phyloP scores from a whole-genome alignment of 2,329 filamentous ascomycete genomes.

The Aureobasidium leucospermi region DNA sequence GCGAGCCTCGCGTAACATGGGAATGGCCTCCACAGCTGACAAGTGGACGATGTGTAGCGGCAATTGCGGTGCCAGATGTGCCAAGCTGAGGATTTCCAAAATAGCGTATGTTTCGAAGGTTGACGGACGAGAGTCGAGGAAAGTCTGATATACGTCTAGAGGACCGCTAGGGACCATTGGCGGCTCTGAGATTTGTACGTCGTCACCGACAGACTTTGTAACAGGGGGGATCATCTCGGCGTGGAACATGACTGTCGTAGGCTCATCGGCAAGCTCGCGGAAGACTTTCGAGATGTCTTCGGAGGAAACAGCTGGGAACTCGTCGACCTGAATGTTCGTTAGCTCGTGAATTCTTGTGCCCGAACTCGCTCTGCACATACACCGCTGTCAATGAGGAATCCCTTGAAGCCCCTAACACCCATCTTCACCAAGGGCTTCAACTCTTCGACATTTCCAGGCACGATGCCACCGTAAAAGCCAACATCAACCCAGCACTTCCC shows the following conservation, averaged over 20 bases:
- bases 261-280: constrained; percentile 66
- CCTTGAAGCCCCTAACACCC: constrained; percentile 93
- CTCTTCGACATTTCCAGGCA: constrained; percentile 79
- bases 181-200: constrained; percentile 59
- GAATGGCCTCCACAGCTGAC: constrained; percentile 52
- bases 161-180: constrained; percentile 65
- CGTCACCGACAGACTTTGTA: constrained; percentile 69
- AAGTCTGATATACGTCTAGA: constrained; percentile 75
- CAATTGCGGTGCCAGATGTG: constrained; percentile 70
- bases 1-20: constrained; percentile 53
- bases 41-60: constrained; percentile 91
- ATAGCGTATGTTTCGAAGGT: constrained; percentile 88
- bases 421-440: constrained; percentile 72
- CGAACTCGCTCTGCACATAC: constrained; percentile 45
- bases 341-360: constrained; percentile 15
- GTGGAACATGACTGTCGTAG: constrained; percentile 97
- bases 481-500: constrained; percentile 97
- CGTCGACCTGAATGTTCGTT: constrained; percentile 60
- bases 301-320: constrained; percentile 86
- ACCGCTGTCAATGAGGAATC: constrained; percentile 93
- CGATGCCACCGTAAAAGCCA: constrained; percentile 93
- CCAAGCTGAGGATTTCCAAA: constrained; percentile 74
- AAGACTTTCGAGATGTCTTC: constrained; percentile 74
- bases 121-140: constrained; percentile 82
- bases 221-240: constrained; percentile 96